These are phyloP conservation scores for Alternaria dauci DNA, from an alignment of 2,329 filamentous ascomycete genomes.

Conservation along the genomic window DNA sequence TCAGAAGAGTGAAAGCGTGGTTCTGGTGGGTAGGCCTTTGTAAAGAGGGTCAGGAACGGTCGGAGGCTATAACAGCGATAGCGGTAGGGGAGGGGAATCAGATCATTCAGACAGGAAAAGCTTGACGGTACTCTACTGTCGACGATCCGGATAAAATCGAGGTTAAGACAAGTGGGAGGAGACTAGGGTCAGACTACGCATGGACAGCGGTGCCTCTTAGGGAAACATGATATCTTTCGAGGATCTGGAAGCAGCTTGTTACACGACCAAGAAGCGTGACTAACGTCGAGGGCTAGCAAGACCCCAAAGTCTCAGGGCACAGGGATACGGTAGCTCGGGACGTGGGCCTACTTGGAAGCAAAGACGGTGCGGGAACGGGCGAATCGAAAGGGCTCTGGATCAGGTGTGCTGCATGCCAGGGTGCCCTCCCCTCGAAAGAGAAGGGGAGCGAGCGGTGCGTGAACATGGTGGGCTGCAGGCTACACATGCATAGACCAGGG, in stretches of 20 bases:
- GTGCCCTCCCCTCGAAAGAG: slow-evolving; percentile 44
- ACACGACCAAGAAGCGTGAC: slow-evolving; percentile 52
- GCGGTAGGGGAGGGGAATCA: slow-evolving; percentile 46
- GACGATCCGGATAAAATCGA: slow-evolving; percentile 54
- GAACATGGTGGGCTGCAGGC: slow-evolving; percentile 47
- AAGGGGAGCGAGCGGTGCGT: slow-evolving; percentile 43
- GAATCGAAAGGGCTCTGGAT: slow-evolving; percentile 49
- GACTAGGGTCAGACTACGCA: slow-evolving; percentile 48
- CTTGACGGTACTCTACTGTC: slow-evolving; percentile 51
- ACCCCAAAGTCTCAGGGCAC: slow-evolving; percentile 43
- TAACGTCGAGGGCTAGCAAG: slow-evolving; percentile 49
- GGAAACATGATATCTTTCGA: slow-evolving; percentile 51
- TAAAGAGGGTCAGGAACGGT: slow-evolving; percentile 46
- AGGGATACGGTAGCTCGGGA: slow-evolving; percentile 54
- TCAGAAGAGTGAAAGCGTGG: slow-evolving; percentile 42
- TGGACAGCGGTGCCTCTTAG: slow-evolving; percentile 47
- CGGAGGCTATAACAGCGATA: slow-evolving; percentile 51
- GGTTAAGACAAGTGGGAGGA: slow-evolving; percentile 46
- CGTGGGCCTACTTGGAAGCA: slow-evolving; percentile 47
- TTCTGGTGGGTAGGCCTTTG: slow-evolving; percentile 43
- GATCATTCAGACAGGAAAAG: slow-evolving; percentile 51
- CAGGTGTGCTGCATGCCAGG: slow-evolving; percentile 49
- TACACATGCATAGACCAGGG: slow-evolving; percentile 47
- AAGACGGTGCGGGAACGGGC: slow-evolving; percentile 44
- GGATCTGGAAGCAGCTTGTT: slow-evolving; percentile 51